Evolutionary conservation across 2,329 filamentous ascomycete genomes (phyloP).

Genomic region (Colletotrichum sp.): DNA sequence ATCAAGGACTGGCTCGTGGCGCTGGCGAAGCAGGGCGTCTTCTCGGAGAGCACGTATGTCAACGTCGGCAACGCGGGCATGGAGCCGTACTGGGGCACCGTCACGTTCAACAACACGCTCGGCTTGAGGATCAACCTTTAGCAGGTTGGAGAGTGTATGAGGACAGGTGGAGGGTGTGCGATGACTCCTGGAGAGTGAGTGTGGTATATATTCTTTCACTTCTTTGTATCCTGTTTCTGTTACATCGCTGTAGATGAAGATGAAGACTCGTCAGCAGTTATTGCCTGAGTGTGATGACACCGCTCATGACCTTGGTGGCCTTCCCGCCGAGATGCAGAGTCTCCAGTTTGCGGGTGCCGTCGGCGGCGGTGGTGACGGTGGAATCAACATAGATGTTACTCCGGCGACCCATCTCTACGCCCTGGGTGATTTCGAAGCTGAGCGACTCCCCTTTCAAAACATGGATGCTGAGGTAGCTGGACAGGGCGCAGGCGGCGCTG

Average conservation of each 20-base stretch:
- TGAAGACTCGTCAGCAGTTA: background rate
- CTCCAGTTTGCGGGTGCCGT: background rate
- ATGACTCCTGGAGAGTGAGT: background rate
- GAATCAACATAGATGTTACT: slow-evolving; percentile 15
- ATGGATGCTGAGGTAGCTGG: slow-evolving; percentile 56
- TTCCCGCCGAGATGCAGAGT: slow-evolving; percentile 14
- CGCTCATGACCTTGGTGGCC: slow-evolving; percentile 16
- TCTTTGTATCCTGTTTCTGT: background rate
- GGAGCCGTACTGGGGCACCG: slow-evolving; percentile 27
- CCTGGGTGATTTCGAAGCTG: slow-evolving; percentile 21
- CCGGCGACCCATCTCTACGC: slow-evolving; percentile 20
- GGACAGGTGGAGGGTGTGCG: background rate
- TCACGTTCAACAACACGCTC: slow-evolving; percentile 26
- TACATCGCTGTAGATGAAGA: background rate
- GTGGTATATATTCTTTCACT: background rate
- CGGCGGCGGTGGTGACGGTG: background rate
- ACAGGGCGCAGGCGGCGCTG: slow-evolving; percentile 64
- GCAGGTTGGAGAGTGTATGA: background rate
- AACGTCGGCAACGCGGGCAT: slow-evolving; percentile 47
- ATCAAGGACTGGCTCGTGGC: slow-evolving; percentile 46
- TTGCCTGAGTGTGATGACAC: background rate
- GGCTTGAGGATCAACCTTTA: slow-evolving; percentile 25
- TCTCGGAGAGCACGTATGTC: slow-evolving; percentile 40
- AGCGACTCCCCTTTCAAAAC: slow-evolving; percentile 31
- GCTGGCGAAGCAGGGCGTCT: slow-evolving; percentile 39